Evolutionary conservation across 2,329 filamentous ascomycete genomes (phyloP).

Genomic region (Fusarium lateritium): DNA sequence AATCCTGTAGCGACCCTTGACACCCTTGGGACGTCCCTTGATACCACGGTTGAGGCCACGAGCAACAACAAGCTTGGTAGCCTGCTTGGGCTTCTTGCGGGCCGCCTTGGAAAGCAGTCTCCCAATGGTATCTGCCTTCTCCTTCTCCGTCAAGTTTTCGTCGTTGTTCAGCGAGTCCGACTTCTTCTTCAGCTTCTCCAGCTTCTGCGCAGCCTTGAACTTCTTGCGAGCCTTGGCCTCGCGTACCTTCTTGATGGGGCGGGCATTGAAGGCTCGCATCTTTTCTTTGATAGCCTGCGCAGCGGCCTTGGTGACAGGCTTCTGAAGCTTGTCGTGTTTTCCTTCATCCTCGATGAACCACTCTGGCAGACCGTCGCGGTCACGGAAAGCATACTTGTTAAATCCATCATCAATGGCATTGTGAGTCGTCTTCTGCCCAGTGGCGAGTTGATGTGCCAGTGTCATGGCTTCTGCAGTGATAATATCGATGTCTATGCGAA

Average conservation of each 20-base stretch:
- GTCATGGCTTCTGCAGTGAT: slow-evolving; percentile 99
- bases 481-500: slow-evolving; percentile 84
- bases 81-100: slow-evolving; percentile 87
- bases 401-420: slow-evolving; percentile 92
- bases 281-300: slow-evolving; percentile 96
- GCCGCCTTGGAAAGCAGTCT: slow-evolving; percentile 85
- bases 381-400: slow-evolving; percentile 93
- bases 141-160: slow-evolving; percentile 93
- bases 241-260: slow-evolving; percentile 98
- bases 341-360: slow-evolving; percentile 98
- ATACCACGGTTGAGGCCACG: slow-evolving; percentile 87
- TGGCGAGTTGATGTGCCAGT: slow-evolving; percentile 90
- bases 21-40: slow-evolving; percentile 87
- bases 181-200: slow-evolving; percentile 98
- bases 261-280: slow-evolving; percentile 89
- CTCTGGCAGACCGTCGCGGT: slow-evolving; percentile 91
- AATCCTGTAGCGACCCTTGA: slow-evolving; percentile 98
- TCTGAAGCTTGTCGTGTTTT: slow-evolving; percentile 85
- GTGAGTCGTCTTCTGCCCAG: slow-evolving; percentile 82
- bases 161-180: slow-evolving; percentile 90
- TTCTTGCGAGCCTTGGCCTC: slow-evolving; percentile 98
- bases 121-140: slow-evolving; percentile 89
- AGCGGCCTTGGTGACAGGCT: slow-evolving; percentile 92
- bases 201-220: slow-evolving; percentile 88
- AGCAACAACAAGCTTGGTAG: slow-evolving; percentile 91